Evolutionary conservation across 2,329 filamentous ascomycete species (phyloP).

Genomic region (Tympanopsis confertula): DNA sequence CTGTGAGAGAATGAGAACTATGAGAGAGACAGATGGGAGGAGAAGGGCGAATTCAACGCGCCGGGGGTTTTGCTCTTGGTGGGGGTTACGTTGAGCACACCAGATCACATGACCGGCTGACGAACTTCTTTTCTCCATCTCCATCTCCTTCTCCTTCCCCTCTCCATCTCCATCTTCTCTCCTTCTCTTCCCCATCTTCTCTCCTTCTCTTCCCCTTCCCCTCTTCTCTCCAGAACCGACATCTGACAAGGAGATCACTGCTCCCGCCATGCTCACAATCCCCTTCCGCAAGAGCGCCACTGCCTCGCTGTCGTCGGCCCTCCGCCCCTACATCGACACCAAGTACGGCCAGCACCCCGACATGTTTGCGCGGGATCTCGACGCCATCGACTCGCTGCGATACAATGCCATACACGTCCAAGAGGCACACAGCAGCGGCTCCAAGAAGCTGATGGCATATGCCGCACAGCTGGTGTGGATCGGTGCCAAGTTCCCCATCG

Average conservation of each 20-base stretch:
- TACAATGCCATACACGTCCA: constrained; percentile 78
- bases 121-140: no score
- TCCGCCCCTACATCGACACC: constrained; percentile 88
- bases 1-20: no score
- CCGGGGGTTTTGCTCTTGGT: no score
- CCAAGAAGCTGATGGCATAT: constrained; percentile 81
- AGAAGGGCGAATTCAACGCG: no score
- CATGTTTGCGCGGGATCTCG: constrained; percentile 81
- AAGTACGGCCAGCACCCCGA: constrained; percentile 99
- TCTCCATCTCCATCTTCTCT: no score
- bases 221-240: not conserved
- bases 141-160: no score
- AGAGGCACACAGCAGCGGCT: constrained; percentile 76
- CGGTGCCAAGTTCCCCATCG: constrained; percentile 88
- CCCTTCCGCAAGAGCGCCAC: constrained; percentile 80
- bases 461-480: constrained; percentile 89
- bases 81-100: no score
- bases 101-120: no score
- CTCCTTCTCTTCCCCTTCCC: not conserved
- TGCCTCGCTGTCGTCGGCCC: constrained; percentile 67
- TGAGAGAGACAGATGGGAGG: no score
- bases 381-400: constrained; percentile 73
- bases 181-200: no score
- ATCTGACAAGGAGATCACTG: not conserved
- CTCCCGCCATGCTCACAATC: constrained; percentile 57